These are phyloP conservation scores for Xylaria telfairii DNA, from an alignment of 495 filamentous ascomycete genomes.

Conservation along the genomic window DNA sequence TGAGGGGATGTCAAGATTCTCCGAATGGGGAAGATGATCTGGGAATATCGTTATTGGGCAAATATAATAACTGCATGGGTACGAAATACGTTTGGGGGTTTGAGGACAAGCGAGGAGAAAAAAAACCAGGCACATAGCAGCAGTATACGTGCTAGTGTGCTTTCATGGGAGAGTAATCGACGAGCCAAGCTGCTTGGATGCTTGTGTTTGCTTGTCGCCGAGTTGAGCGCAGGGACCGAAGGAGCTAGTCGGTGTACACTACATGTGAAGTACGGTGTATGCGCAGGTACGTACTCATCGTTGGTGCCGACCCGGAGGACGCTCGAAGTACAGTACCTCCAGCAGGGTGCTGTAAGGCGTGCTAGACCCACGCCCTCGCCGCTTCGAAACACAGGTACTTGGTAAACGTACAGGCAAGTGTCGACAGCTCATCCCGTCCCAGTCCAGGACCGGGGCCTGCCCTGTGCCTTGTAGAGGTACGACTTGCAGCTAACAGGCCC, in stretches of 20 bases:
- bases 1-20: not conserved
- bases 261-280: constrained; percentile 8
- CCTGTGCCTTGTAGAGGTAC: constrained; percentile 19
- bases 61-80: constrained; percentile 15
- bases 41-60: not conserved
- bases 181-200: constrained; percentile 10
- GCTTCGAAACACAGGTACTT: not conserved
- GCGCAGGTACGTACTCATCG: constrained; percentile 5
- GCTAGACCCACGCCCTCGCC: constrained; percentile 2
- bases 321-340: not conserved
- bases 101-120: not conserved
- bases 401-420: not conserved
- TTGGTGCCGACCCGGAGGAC: not conserved
- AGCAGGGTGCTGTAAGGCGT: not conserved
- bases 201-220: not conserved
- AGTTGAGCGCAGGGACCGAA: constrained; percentile 1
- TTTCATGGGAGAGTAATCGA: not conserved
- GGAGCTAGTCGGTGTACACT: constrained; percentile 16
- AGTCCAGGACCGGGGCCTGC: not conserved
- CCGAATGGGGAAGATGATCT: not conserved
- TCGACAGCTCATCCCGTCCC: constrained; percentile 4
- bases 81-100: not conserved
- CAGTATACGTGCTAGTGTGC: not conserved
- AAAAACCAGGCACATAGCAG: not conserved
- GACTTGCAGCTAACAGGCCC: constrained; percentile 4